These are phyloP conservation scores for Alternaria burnsii DNA, from an alignment of 2,329 filamentous ascomycete genomes.

Conservation along the genomic window DNA sequence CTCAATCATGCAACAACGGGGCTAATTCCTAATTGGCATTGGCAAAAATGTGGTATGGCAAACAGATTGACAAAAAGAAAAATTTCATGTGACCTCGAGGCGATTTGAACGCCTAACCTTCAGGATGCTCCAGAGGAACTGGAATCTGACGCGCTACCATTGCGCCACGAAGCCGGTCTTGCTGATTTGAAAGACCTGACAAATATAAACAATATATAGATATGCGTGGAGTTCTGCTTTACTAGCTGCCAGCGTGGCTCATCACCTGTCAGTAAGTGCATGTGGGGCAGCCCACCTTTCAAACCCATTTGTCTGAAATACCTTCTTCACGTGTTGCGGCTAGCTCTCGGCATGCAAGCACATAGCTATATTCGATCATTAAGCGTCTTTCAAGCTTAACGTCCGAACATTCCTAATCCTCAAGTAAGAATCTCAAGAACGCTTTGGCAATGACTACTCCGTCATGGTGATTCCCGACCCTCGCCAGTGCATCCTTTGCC, in stretches of 20 bases:
- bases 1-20: too few relatives aligned
- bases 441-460: constrained; percentile 77
- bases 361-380: background rate
- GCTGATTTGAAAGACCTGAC: background rate
- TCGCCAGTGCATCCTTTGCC: constrained; percentile 72
- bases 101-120: constrained; percentile 25
- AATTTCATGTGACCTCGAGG: constrained; percentile 16
- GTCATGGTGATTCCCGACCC: constrained; percentile 75
- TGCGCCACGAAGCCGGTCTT: constrained; percentile 21
- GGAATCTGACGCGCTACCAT: constrained; percentile 26
- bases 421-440: constrained; percentile 79
- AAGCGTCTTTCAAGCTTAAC: background rate
- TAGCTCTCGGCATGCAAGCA: background rate
- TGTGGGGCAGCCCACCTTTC: background rate
- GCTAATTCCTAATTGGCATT: background rate
- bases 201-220: too few relatives aligned
- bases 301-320: background rate
- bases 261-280: background rate
- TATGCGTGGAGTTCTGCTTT: too few relatives aligned
- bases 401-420: constrained; percentile 49
- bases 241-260: too few relatives aligned
- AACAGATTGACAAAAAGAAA: background rate
- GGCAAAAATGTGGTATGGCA: background rate
- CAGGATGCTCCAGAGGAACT: constrained; percentile 21
- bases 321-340: too few relatives aligned